Evolutionary conservation across 768 basidiomycete genomes (phyloP).

Genomic region (Boletellus emodensis): DNA sequence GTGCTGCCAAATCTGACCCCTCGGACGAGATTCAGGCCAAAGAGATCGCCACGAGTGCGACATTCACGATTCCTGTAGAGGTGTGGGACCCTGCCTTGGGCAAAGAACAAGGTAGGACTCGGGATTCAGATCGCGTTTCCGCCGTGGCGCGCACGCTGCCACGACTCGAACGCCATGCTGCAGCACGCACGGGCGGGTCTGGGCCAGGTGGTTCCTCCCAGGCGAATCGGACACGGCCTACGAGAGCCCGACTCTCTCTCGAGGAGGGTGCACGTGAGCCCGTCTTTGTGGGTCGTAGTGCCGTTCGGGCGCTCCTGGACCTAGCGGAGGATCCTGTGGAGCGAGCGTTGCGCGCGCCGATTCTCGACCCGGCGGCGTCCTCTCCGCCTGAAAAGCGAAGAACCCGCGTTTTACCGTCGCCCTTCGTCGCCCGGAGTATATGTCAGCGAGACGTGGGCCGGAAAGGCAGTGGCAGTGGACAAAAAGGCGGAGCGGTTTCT

Average conservation of each 20-base stretch:
- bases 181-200: not conserved
- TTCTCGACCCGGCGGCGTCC: conserved; percentile 4
- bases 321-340: conserved; percentile 3
- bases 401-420: conserved; percentile 12
- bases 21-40: conserved; percentile 3
- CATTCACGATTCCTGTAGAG: conserved; percentile 3
- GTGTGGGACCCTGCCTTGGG: no score
- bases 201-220: conserved; percentile 6
- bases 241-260: conserved; percentile 17
- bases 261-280: conserved; percentile 14
- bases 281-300: conserved; percentile 10
- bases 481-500: no score
- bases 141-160: not conserved
- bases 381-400: conserved; percentile 8
- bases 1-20: conserved; percentile 7
- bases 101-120: no score
- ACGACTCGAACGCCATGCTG: not conserved
- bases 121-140: not conserved
- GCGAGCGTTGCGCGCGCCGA: conserved; percentile 3
- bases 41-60: conserved; percentile 2
- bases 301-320: not conserved
- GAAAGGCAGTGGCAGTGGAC: no score
- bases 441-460: conserved; percentile 20
- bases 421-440: not conserved
- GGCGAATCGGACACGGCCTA: not conserved